A percentile compares a stretch with the other conserved stretches of the same genome.
Conservation (phyloP, 75 land plant genomes). For the Selaginella moellendorffii region DNA sequence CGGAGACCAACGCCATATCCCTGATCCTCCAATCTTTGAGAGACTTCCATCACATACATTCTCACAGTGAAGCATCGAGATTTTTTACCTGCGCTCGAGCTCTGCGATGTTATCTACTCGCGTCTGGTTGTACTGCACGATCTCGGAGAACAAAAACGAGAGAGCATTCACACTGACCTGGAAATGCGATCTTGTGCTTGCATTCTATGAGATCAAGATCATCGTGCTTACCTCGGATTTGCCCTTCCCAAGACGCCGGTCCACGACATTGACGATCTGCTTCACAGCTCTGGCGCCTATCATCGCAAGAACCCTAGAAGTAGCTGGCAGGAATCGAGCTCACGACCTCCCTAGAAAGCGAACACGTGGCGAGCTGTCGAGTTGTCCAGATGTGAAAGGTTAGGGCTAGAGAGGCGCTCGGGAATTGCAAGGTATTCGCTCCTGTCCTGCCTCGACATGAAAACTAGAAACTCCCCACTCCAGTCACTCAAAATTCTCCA, state of each 20-base stretch:
- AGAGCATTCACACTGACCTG: conserved; percentile 98
- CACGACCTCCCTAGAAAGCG: no score
- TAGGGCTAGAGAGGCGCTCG: no score
- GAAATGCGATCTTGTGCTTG: no score
- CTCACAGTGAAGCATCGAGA: neutral
- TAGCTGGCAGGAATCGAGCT: no score
- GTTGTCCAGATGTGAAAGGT: no score
- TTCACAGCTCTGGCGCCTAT: conserved; percentile 60
- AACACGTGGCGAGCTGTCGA: no score
- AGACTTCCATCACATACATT: neutral
- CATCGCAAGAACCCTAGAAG: no score
- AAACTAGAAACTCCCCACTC: no score
- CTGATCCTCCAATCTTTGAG: conserved; percentile 82
- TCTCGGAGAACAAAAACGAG: conserved; percentile 87
- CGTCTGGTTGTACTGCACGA: conserved; percentile 93
- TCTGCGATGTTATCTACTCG: conserved; percentile 91
- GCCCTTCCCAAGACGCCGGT: conserved; percentile 70
- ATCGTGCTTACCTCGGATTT: conserved; percentile 46
- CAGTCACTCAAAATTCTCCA: no score
- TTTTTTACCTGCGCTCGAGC: conserved; percentile 59
- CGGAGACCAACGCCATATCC: conserved; percentile 92
- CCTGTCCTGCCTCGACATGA: no score
- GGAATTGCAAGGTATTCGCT: no score
- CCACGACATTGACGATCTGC: conserved; percentile 72
- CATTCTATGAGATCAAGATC: no score